Evolutionary conservation across 1,284 basidiomycete species (phyloP).

Genomic region (Melampsora larici-populina): DNA sequence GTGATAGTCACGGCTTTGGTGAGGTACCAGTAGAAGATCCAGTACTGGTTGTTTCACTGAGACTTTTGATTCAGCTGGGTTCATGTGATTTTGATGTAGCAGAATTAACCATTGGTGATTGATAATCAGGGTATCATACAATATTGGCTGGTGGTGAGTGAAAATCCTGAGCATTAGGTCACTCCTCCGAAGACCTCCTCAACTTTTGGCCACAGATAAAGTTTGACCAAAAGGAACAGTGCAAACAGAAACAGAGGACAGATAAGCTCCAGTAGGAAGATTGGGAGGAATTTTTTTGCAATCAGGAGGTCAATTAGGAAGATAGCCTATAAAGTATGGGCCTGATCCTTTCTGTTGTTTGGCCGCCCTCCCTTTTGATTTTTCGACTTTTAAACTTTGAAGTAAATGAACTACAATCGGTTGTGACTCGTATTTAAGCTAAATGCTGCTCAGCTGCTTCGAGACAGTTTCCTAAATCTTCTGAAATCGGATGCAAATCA

Average conservation of each 20-base stretch:
- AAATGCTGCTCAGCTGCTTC: constrained; percentile 75
- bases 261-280: constrained; percentile 14
- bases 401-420: too few relatives aligned
- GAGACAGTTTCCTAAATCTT: constrained; percentile 80
- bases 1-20: constrained; percentile 28
- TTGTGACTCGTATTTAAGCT: too few relatives aligned
- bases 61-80: constrained; percentile 51
- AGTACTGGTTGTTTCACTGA: too few relatives aligned
- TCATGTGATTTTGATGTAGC: constrained; percentile 53
- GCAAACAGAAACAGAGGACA: constrained; percentile 20
- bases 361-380: constrained; percentile 64
- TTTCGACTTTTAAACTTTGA: constrained; percentile 85
- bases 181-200: constrained; percentile 29
- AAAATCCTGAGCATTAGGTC: too few relatives aligned
- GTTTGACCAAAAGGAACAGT: constrained; percentile 28
- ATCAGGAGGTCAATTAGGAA: constrained; percentile 39
- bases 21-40: constrained; percentile 8
- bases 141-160: too few relatives aligned
- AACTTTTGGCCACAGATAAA: constrained; percentile 16
- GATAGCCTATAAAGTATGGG: constrained; percentile 14
- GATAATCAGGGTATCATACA: constrained; percentile 24
- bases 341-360: constrained; percentile 42
- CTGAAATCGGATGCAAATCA: constrained; percentile 81
- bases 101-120: constrained; percentile 37
- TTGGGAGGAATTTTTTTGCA: constrained; percentile 6